Evolutionary conservation across 1,139 yeast genomes (phyloP).

Genomic region (Scheffersomyces titani): DNA sequence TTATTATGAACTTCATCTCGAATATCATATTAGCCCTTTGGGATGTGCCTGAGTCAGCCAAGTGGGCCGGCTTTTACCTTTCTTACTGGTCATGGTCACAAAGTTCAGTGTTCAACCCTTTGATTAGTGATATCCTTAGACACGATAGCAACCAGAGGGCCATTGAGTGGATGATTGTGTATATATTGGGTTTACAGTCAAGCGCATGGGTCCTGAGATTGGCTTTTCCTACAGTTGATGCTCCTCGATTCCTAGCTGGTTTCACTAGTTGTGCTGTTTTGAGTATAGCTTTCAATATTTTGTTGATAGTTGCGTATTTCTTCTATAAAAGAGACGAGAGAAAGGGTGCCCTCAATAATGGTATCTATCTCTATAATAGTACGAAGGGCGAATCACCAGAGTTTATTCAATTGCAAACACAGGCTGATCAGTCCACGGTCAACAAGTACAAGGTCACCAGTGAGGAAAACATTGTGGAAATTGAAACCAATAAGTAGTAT

Average conservation of each 20-base stretch:
- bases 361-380: constrained; percentile 10
- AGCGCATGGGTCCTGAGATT: constrained; percentile 26
- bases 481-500: background rate
- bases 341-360: constrained; percentile 7
- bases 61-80: constrained; percentile 51
- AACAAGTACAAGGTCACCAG: too few relatives aligned
- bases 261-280: constrained; percentile 16
- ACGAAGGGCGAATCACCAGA: constrained; percentile 7
- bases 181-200: constrained; percentile 26
- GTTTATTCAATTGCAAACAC: background rate
- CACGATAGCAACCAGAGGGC: constrained; percentile 25
- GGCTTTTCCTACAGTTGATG: constrained; percentile 22
- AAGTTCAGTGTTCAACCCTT: constrained; percentile 24
- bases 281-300: constrained; percentile 12
- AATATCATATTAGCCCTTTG: constrained; percentile 21
- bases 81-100: constrained; percentile 37
- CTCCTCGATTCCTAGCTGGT: constrained; percentile 18
- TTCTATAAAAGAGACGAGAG: constrained; percentile 13
- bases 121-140: constrained; percentile 22
- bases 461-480: background rate
- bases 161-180: constrained; percentile 26
- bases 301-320: constrained; percentile 7
- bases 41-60: constrained; percentile 45
- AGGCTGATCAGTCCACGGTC: background rate
- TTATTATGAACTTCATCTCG: constrained; percentile 14